Base-by-base conservation (phyloP, 129 eudicot species). In the Ambrosia trifida region DNA sequence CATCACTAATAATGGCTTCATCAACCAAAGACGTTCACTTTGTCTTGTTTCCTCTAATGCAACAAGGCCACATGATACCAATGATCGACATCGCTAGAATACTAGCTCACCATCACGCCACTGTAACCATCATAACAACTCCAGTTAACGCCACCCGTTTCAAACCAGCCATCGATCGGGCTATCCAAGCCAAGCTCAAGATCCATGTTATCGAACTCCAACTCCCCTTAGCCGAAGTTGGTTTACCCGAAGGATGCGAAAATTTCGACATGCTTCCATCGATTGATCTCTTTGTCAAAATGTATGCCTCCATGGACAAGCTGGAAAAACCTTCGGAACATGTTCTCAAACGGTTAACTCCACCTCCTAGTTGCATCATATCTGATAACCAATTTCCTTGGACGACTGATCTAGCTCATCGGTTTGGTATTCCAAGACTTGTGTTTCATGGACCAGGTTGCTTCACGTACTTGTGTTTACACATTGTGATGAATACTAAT, bases 11-110 rank as follows among this genome's bases (percentile, higher is more conserved):
- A 17, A 72, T 77, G 76, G 72, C 75, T 30, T 72, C 81, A 12
- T 19, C 69, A 5, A 45, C 52, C 16, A 73, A 9, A 72, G 74
- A 78, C 47, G 84, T 84, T 69, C 96, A 89, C 60, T 83, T 86
- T 60, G 76, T 89, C 17, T 77, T 90, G 9, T 20, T 90, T 30
- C 96, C 96, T 47, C 54, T 84, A 9, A 69, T 87, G 76, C 78
- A 87, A 32, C 96, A 79, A 51, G 96, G 96, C 69, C 96, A 90
- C 61, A 72, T 90, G 66, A 79, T 90, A 43, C 95, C 95, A 10
- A 83, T 87, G 75, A 70, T 87, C 24, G 95, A 90, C 81, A 78
- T 90, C 20, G 96, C 96, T 72, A 79, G 70, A 64, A 57, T 90
- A 41, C 73, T 90, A 16, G 87, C 96, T 18, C 62, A 74, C 11